These are phyloP conservation scores for Penicillium brasilianum DNA, from an alignment of 2,329 filamentous ascomycete genomes.

Conservation along the genomic window DNA sequence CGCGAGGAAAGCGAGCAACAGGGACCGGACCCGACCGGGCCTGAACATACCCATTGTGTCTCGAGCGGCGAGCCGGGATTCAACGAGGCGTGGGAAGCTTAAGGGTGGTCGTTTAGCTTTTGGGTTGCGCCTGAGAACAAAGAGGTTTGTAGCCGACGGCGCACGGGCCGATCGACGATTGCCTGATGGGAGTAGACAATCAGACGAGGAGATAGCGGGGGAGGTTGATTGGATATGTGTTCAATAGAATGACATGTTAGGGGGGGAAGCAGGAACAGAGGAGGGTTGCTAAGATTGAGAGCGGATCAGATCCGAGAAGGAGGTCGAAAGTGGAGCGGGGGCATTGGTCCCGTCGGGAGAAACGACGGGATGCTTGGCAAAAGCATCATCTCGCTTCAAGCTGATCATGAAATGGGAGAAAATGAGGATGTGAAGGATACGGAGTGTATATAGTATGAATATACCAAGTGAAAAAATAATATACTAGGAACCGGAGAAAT, in stretches of 20 bases:
- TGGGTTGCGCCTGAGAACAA: constrained; percentile 2
- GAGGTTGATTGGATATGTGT: not conserved
- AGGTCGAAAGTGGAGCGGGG: not conserved
- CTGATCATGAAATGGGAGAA: not conserved
- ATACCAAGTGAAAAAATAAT: not conserved
- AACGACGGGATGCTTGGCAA: constrained; percentile 3
- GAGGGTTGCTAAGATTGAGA: not conserved
- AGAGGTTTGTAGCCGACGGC: constrained; percentile 18
- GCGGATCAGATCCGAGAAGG: not conserved
- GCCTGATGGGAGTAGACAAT: constrained; percentile 7
- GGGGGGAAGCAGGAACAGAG: not conserved
- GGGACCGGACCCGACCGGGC: constrained; percentile 36
- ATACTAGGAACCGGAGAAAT: not conserved
- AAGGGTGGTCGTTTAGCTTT: not conserved
- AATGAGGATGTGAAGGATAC: not conserved
- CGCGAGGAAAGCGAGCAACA: constrained; percentile 36
- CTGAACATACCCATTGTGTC: constrained; percentile 35
- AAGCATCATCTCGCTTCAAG: not conserved
- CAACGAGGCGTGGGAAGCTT: not conserved
- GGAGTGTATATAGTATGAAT: not conserved
- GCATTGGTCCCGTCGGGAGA: not conserved
- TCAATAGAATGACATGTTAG: not conserved
- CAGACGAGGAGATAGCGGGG: not conserved
- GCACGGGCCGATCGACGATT: constrained; percentile 27
- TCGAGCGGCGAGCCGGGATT: not conserved